Percentiles rank a stretch among this genome's conserved stretches.
Evolutionary conservation across 768 basidiomycete species (phyloP).

Genomic region (Mycena galopus): DNA sequence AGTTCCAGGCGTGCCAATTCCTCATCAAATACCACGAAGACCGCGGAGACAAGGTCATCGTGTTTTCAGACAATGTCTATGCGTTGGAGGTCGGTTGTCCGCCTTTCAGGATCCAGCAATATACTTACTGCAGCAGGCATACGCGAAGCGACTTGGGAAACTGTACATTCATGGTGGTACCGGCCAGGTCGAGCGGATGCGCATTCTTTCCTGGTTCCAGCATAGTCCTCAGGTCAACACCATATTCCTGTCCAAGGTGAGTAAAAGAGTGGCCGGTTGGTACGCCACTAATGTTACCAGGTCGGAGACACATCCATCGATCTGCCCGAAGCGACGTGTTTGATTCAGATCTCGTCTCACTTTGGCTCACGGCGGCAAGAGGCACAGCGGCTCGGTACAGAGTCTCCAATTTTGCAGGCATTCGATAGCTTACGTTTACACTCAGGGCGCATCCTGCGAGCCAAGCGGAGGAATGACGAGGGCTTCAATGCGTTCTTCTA

Average conservation of each 20-base stretch:
- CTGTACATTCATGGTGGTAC: slow-evolving; percentile 97
- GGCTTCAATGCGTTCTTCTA: slow-evolving; percentile 99
- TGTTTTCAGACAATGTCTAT: slow-evolving; percentile 98
- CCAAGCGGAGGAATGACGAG: slow-evolving; percentile 98
- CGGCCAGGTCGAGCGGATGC: slow-evolving; percentile 94
- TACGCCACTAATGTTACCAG: slow-evolving; percentile 50
- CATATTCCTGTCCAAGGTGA: slow-evolving; percentile 96
- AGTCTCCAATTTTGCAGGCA: neutral
- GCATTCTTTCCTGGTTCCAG: slow-evolving; percentile 95
- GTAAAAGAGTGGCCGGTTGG: slow-evolving; percentile 27
- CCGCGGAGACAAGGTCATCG: slow-evolving; percentile 98
- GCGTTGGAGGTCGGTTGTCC: slow-evolving; percentile 85
- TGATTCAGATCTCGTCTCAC: slow-evolving; percentile 99
- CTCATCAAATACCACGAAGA: slow-evolving; percentile 98
- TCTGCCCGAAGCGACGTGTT: slow-evolving; percentile 97
- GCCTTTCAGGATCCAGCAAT: slow-evolving; percentile 2
- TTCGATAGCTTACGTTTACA: slow-evolving; percentile 20
- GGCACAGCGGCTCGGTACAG: slow-evolving; percentile 93
- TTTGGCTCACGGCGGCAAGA: slow-evolving; percentile 99
- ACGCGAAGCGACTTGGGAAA: slow-evolving; percentile 94
- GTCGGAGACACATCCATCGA: slow-evolving; percentile 99
- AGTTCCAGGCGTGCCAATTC: slow-evolving; percentile 99
- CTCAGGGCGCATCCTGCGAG: slow-evolving; percentile 93
- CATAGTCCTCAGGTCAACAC: slow-evolving; percentile 96
- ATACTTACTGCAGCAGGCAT: slow-evolving; percentile 66